Percentiles rank a stretch among this genome's conserved stretches.
Conservation (phyloP, 2,329 filamentous ascomycete species). For the Hypomyces perniciosus region DNA sequence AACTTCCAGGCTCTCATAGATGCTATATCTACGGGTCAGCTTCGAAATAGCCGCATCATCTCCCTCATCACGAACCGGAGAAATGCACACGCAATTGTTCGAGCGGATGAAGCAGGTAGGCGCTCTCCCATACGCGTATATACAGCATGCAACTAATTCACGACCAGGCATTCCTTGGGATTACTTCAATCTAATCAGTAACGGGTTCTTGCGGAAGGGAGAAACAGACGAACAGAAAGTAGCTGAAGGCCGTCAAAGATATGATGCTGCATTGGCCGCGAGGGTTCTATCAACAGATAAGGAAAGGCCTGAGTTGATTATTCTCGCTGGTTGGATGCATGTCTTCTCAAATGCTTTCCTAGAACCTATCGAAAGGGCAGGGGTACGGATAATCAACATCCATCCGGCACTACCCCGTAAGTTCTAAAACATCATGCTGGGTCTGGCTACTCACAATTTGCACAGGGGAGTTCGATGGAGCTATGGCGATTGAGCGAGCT, state of each 20-base stretch:
- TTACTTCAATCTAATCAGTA: conserved; percentile 75
- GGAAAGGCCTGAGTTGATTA: conserved; percentile 65
- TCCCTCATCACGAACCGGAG: conserved; percentile 44
- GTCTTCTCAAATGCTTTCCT: conserved; percentile 68
- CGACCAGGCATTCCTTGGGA: conserved; percentile 56
- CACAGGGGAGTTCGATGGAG: conserved; percentile 67
- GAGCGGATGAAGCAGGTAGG: conserved; percentile 39
- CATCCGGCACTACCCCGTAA: conserved; percentile 52
- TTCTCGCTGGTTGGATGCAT: conserved; percentile 85
- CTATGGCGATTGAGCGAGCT: conserved; percentile 70
- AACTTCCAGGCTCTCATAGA: conserved; percentile 71
- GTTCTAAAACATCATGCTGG: not conserved
- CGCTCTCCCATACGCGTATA: not conserved
- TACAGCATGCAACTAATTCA: too few relatives aligned
- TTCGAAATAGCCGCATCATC: conserved; percentile 38
- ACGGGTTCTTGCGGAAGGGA: conserved; percentile 53
- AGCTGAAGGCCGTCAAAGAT: conserved; percentile 55
- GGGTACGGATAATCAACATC: conserved; percentile 71
- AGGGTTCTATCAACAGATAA: conserved; percentile 47
- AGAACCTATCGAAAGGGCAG: conserved; percentile 55
- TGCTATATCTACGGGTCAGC: conserved; percentile 33
- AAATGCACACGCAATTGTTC: conserved; percentile 38
- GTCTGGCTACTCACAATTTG: conserved; percentile 1
- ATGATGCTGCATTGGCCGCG: conserved; percentile 69
- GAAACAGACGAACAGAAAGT: conserved; percentile 54